Conservation (phyloP, 179 eudicot species). For the Silene coronaria region DNA sequence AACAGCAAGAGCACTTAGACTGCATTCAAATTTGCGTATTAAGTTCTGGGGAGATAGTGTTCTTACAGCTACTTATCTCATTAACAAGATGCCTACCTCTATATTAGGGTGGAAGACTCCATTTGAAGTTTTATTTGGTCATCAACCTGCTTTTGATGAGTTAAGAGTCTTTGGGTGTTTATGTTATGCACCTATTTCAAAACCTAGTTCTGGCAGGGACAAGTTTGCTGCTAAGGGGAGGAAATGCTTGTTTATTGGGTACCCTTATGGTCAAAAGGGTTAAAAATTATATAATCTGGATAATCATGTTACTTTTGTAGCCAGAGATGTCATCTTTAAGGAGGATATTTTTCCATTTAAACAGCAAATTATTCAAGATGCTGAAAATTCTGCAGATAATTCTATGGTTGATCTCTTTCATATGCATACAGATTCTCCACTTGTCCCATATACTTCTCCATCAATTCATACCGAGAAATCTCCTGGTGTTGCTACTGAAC, state of each 20-base stretch:
- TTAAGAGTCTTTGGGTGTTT: not conserved
- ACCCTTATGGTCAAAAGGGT: no score
- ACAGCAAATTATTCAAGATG: no score
- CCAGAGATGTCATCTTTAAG: not conserved
- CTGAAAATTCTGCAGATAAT: no score
- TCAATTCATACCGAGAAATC: no score
- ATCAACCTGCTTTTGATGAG: not conserved
- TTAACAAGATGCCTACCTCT: not conserved
- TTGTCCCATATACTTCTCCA: no score
- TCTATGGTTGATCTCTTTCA: not conserved
- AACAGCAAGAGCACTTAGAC: not conserved
- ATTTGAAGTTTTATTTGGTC: not conserved
- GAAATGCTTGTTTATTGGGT: not conserved
- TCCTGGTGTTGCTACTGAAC: no score
- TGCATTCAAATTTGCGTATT: not conserved
- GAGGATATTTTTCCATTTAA: not conserved
- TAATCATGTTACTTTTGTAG: not conserved
- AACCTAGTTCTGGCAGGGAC: no score
- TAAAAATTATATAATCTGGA: no score
- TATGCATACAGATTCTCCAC: fast-evolving
- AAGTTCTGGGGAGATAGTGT: not conserved
- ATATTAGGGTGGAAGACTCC: not conserved
- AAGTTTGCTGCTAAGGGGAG: not conserved
- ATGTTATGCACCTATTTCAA: not conserved
- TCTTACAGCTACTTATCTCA: not conserved